phyloP scores from a whole-genome alignment of 2,329 filamentous ascomycete genomes.

The Colletotrichum cuscutae region DNA sequence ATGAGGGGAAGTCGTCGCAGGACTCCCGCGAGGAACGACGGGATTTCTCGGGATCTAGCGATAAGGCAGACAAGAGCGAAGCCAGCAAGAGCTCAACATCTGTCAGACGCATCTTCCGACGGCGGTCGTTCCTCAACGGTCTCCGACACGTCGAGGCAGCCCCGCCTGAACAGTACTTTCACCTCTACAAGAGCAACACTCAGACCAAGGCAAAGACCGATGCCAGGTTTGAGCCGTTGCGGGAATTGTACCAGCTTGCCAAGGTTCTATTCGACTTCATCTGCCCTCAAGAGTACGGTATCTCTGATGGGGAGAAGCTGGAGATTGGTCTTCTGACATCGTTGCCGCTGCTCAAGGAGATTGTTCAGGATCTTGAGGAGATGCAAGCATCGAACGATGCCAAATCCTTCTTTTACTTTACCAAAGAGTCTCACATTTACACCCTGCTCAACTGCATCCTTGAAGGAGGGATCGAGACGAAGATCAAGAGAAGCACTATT shows the following conservation, averaged over 20 bases:
- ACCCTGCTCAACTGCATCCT: constrained; percentile 97
- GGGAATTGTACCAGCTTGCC: constrained; percentile 91
- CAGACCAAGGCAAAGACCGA: constrained; percentile 84
- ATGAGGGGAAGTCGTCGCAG: constrained; percentile 51
- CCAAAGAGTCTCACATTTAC: constrained; percentile 98
- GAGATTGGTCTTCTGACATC: constrained; percentile 97
- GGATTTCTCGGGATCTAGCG: constrained; percentile 46
- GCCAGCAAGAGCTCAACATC: constrained; percentile 42
- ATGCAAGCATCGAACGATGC: constrained; percentile 94
- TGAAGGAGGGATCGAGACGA: constrained; percentile 95
- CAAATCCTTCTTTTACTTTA: constrained; percentile 98
- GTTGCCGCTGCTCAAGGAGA: constrained; percentile 92
- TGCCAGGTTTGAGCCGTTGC: constrained; percentile 84
- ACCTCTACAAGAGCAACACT: constrained; percentile 82
- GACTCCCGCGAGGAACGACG: constrained; percentile 47
- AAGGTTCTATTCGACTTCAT: constrained; percentile 99
- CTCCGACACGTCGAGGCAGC: constrained; percentile 64
- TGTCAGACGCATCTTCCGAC: constrained; percentile 65
- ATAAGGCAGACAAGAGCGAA: constrained; percentile 53
- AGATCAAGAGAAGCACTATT: constrained; percentile 94
- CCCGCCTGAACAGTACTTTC: constrained; percentile 82
- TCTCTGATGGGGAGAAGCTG: constrained; percentile 95
- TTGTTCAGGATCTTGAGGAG: constrained; percentile 95
- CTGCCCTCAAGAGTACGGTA: constrained; percentile 97
- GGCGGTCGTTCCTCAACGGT: constrained; percentile 69